A percentile compares a stretch with the other conserved stretches of the same genome.
phyloP scores from a whole-genome alignment of 148 eudicot species.

The Pouteria glomerata region DNA sequence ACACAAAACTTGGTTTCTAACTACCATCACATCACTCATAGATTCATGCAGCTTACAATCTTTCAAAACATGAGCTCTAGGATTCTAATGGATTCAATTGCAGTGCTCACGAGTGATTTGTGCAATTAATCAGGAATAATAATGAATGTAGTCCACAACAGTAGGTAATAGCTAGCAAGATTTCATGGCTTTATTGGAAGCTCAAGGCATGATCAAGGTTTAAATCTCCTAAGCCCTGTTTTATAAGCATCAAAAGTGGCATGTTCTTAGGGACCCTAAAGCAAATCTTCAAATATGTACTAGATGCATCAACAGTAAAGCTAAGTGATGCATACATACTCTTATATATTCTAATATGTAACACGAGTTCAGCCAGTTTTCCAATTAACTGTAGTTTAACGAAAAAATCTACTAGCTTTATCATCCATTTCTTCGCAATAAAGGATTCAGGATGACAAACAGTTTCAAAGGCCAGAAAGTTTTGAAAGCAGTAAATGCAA shows the following conservation, averaged over 20 bases:
- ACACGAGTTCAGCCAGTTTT: too few relatives aligned
- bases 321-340: not conserved
- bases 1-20: not conserved
- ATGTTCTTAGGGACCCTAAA: not conserved
- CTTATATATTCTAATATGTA: too few relatives aligned
- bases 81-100: not conserved
- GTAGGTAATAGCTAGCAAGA: not conserved
- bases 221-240: not conserved
- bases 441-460: too few relatives aligned
- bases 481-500: too few relatives aligned
- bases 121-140: not conserved
- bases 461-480: too few relatives aligned
- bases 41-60: not conserved
- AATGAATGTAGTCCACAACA: not conserved
- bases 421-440: too few relatives aligned
- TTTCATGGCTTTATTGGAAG: not conserved
- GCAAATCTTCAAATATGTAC: not conserved
- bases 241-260: not conserved
- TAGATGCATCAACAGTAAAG: not conserved
- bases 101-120: not conserved
- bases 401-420: too few relatives aligned
- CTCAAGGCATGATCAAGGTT: not conserved
- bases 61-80: not conserved
- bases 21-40: not conserved
- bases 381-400: too few relatives aligned